Conservation (phyloP, 1,139 yeast species). For the Nakaseomyces sp. region DNA sequence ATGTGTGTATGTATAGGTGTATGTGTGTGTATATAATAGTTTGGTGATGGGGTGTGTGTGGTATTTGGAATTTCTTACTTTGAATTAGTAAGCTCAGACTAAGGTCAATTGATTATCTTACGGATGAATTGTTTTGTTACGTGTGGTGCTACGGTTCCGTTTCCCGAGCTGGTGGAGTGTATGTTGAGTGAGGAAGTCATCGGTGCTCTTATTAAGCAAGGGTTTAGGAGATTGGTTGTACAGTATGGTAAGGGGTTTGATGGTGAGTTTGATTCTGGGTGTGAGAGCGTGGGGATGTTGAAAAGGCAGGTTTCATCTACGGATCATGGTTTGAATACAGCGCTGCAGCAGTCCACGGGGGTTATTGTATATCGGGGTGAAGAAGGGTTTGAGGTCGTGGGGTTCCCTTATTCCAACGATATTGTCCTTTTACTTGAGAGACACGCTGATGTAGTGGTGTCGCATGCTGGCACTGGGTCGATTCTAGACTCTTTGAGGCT, state of each 20-base stretch:
- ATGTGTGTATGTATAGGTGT: no score
- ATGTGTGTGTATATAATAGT: no score
- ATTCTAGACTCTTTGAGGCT: conserved; percentile 65
- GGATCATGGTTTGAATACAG: no score
- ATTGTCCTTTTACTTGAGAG: conserved; percentile 35
- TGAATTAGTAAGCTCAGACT: no score
- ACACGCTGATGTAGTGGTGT: conserved; percentile 50
- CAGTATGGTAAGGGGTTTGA: conserved; percentile 58
- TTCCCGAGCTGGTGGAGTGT: conserved; percentile 43
- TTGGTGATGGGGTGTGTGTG: no score
- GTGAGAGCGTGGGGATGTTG: neutral
- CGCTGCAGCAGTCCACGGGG: no score
- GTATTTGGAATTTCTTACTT: no score
- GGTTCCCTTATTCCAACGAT: conserved; percentile 42
- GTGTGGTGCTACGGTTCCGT: conserved; percentile 84
- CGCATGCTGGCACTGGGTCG: conserved; percentile 95
- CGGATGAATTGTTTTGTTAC: conserved; percentile 51
- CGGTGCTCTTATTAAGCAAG: conserved; percentile 28
- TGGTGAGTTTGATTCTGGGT: conserved; percentile 11
- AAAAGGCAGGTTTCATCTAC: neutral
- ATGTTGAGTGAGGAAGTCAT: conserved; percentile 37
- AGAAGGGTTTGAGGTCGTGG: conserved; percentile 30
- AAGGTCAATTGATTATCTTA: no score
- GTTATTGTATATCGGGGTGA: no score
- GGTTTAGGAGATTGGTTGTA: conserved; percentile 39